These are phyloP conservation scores for Aspergillus sclerotioniger DNA, from an alignment of 495 filamentous ascomycete species.

Conservation along the genomic window DNA sequence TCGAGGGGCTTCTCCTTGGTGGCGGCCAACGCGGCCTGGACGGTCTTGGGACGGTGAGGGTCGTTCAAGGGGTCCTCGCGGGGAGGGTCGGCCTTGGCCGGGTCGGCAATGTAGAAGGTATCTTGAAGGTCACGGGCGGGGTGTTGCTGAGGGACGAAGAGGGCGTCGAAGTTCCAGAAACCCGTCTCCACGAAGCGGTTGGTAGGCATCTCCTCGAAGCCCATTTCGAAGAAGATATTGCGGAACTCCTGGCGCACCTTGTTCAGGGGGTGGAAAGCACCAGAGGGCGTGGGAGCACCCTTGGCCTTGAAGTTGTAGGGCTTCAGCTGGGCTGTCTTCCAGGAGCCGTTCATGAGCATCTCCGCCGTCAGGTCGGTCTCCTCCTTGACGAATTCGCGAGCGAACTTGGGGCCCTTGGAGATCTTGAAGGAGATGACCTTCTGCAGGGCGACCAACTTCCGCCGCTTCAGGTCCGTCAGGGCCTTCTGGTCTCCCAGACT, in stretches of 20 bases:
- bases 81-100: constrained; percentile 70
- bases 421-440: constrained; percentile 86
- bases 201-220: constrained; percentile 50
- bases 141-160: constrained; percentile 97
- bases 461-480: constrained; percentile 78
- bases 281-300: constrained; percentile 73
- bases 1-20: constrained; percentile 52
- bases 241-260: constrained; percentile 94
- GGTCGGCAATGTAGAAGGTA: constrained; percentile 97
- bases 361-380: constrained; percentile 94
- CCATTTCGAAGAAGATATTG: constrained; percentile 91
- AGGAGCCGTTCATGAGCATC: constrained; percentile 68
- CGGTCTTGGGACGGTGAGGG: constrained; percentile 35
- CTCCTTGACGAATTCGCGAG: constrained; percentile 81
- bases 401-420: constrained; percentile 81
- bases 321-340: constrained; percentile 84
- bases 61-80: constrained; percentile 61
- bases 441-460: constrained; percentile 75
- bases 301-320: constrained; percentile 96
- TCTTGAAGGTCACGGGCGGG: constrained; percentile 95
- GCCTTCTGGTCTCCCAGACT: constrained; percentile 68
- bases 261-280: constrained; percentile 89
- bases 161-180: constrained; percentile 98
- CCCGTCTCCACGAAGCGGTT: constrained; percentile 86
- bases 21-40: constrained; percentile 29